Evolutionary conservation across 345 rosid species (phyloP).

Genomic region (Salix udensis): DNA sequence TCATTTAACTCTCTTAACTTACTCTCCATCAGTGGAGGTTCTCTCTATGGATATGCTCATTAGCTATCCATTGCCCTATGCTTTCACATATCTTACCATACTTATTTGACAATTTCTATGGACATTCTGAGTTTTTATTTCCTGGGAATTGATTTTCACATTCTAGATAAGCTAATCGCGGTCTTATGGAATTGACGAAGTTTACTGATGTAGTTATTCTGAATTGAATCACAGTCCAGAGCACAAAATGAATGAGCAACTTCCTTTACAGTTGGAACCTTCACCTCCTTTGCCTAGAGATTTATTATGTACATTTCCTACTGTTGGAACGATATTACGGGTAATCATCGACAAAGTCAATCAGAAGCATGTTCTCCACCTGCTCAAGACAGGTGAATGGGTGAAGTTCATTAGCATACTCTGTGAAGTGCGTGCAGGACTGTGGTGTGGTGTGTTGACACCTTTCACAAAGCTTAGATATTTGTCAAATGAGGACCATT

Average conservation of each 20-base stretch:
- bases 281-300: constrained; percentile 53
- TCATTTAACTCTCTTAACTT: background rate
- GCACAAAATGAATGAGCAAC: constrained; percentile 45
- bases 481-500: constrained; percentile 34
- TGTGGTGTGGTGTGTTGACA: constrained; percentile 59
- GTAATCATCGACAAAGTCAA: constrained; percentile 38
- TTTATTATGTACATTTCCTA: constrained; percentile 53
- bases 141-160: too few relatives aligned
- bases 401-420: constrained; percentile 46
- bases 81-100: background rate
- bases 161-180: too few relatives aligned
- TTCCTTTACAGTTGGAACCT: constrained; percentile 51
- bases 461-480: constrained; percentile 43
- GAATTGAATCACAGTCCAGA: constrained; percentile 33
- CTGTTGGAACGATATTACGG: constrained; percentile 68
- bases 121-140: too few relatives aligned
- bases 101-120: too few relatives aligned
- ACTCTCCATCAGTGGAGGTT: background rate
- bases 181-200: too few relatives aligned
- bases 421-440: constrained; percentile 56
- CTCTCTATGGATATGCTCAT: background rate
- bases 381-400: constrained; percentile 58
- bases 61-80: background rate
- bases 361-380: constrained; percentile 31
- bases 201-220: too few relatives aligned